Conservation (phyloP, 345 rosid species). For the Crucihimalaya himalaica region DNA sequence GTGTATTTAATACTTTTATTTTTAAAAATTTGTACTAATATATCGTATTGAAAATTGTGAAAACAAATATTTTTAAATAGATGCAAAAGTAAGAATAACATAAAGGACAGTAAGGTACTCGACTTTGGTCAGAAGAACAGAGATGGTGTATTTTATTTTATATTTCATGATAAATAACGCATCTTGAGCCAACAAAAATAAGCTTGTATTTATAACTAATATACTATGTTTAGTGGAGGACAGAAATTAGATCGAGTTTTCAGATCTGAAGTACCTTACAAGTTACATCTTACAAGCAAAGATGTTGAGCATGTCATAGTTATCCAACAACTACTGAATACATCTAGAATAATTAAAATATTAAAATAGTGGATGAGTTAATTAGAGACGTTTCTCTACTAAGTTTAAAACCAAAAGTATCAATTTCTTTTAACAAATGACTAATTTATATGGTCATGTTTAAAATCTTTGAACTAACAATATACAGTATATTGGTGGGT, state of each 20-base stretch:
- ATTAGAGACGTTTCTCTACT: no score
- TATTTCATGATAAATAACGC: background rate
- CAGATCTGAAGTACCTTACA: constrained; percentile 31
- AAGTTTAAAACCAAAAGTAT: no score
- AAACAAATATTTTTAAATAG: background rate
- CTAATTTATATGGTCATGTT: no score
- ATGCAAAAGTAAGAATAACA: background rate
- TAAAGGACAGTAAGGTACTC: constrained; percentile 1
- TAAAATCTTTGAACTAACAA: no score
- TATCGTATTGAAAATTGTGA: background rate
- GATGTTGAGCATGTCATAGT: background rate
- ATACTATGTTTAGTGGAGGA: constrained; percentile 20
- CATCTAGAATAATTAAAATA: no score
- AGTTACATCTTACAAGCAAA: constrained; percentile 14
- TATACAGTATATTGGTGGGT: no score
- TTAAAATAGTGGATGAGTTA: no score
- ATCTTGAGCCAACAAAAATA: constrained; percentile 19
- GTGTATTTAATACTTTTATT: constrained; percentile 18
- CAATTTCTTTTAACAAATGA: no score
- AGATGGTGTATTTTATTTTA: background rate
- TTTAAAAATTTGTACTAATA: background rate
- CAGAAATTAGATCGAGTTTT: constrained; percentile 32
- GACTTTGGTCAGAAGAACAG: constrained; percentile 24
- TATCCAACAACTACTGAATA: constrained; percentile 10
- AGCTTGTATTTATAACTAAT: background rate